Evolutionary conservation across 148 eudicot species (phyloP), one percentile per base, ranked within the genome.

Genomic region (Vaccinium myrtillus): DNA sequence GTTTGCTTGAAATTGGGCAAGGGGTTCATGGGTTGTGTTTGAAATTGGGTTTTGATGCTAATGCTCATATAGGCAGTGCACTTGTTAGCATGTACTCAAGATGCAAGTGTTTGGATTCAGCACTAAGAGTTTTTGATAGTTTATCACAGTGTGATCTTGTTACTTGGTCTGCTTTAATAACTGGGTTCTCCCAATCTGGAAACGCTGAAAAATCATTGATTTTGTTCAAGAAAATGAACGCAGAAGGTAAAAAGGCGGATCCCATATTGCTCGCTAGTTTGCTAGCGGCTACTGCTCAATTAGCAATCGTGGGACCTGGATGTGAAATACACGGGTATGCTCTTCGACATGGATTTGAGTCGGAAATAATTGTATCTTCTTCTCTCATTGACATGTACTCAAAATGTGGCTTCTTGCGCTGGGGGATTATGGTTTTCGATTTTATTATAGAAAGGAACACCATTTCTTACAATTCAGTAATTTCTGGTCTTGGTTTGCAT

Each of bases 301-400:
- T 91, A 85, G 93, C 90, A 19, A 86, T 82, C 70, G 75, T 89
- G 50, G 87, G 85, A 15, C 92, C 88, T 70, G 98, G 98, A 27
- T 61, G 83, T 83, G 98, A 96, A 88, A 83, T 93, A 86, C 98
- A 96, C 79, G 90, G 92, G 82, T 91, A 92, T 86, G 91, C 89
- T 25, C 77, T 96, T 85, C 91, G 96, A 49, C 94, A 91, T 89
- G 94, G 90, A 76, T 85, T 83, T 21, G 92, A 90, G 78, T 69
- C 67, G 1, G 88, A 91, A 78, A 43, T 92, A 82, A 84, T 87
- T 87, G 95, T 94, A 54, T 86, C 93, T 19, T 92, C 98, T 51
- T 93, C 95, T 87, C 93, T 96, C 12, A 87, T 94, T 71, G 94
- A 93, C 88, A 96, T 94, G 98, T 95, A 95, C 71, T 88, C 92